Conservation (phyloP, 2,329 filamentous ascomycete genomes). For the Kalmusia sp. region DNA sequence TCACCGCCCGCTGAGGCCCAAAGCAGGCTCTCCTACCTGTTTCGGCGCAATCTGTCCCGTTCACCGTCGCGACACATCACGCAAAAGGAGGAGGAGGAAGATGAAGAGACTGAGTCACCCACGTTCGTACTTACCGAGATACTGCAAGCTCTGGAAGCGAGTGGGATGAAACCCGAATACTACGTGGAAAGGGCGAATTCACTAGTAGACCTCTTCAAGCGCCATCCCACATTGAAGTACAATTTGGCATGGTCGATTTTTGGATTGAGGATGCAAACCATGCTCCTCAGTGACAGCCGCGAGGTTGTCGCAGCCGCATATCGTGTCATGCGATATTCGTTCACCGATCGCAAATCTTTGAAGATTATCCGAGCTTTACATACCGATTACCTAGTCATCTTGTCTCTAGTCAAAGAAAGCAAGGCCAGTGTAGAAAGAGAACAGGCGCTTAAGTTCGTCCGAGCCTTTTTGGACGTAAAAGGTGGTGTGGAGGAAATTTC, state of each 20-base stretch:
- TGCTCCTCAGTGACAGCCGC: constrained; percentile 93
- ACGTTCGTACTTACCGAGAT: constrained; percentile 91
- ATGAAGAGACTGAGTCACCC: constrained; percentile 79
- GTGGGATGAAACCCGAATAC: constrained; percentile 89
- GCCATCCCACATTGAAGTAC: constrained; percentile 91
- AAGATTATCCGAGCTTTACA: constrained; percentile 87
- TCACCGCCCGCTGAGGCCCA: constrained; percentile 53
- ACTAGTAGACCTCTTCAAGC: constrained; percentile 94
- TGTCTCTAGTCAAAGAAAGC: constrained; percentile 92
- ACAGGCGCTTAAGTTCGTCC: constrained; percentile 94
- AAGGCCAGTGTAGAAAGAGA: constrained; percentile 98
- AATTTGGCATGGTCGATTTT: constrained; percentile 97
- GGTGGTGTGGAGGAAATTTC: constrained; percentile 89
- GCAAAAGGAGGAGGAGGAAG: constrained; percentile 70
- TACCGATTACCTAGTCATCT: constrained; percentile 89
- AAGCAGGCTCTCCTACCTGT: constrained; percentile 64
- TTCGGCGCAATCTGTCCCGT: constrained; percentile 62
- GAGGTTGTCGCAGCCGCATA: constrained; percentile 97
- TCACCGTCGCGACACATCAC: constrained; percentile 56
- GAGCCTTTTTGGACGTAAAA: constrained; percentile 94
- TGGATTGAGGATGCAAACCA: constrained; percentile 89
- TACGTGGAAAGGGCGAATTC: constrained; percentile 93
- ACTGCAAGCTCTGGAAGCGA: constrained; percentile 84
- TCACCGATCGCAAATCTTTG: constrained; percentile 88
- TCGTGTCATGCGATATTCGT: constrained; percentile 89